Conservation (phyloP, 768 basidiomycete species). For the Aureoboletus auriporus region DNA sequence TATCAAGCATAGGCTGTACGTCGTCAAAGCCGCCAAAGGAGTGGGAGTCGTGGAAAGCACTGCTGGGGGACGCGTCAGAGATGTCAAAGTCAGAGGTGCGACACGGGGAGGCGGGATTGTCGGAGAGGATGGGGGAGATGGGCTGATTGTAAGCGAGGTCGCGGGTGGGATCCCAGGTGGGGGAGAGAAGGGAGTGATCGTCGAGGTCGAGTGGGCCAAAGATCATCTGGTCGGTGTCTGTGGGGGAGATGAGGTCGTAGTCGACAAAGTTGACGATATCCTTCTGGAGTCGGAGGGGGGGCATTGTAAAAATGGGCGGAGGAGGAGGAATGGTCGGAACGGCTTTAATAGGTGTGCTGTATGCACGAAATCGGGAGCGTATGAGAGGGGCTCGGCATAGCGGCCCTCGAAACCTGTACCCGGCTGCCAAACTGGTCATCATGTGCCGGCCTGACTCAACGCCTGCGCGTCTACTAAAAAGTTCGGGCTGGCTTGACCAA, state of each 20-base stretch:
- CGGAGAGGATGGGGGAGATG: conserved; percentile 39
- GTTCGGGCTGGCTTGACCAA: too few relatives aligned
- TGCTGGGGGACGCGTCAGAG: conserved; percentile 37
- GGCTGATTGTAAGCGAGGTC: conserved; percentile 35
- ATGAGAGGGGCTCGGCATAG: conserved; percentile 44
- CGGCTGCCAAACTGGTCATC: conserved; percentile 34
- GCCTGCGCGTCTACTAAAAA: conserved; percentile 14
- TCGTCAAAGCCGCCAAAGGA: conserved; percentile 31
- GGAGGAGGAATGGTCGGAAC: conserved; percentile 16
- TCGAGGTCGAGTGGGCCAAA: conserved; percentile 34
- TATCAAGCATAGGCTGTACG: conserved; percentile 36
- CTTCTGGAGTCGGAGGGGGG: conserved; percentile 29
- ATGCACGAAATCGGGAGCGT: conserved; percentile 25
- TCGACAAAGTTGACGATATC: conserved; percentile 37
- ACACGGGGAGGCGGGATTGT: conserved; percentile 38
- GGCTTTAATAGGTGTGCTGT: conserved; percentile 35
- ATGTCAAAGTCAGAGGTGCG: conserved; percentile 39
- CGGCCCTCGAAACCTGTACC: conserved; percentile 30
- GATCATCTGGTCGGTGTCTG: conserved; percentile 32
- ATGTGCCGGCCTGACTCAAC: conserved; percentile 40
- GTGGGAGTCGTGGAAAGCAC: conserved; percentile 33
- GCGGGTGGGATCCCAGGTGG: conserved; percentile 25
- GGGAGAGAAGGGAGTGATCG: conserved; percentile 26
- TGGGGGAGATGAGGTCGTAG: conserved; percentile 34
- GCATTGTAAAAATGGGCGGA: conserved; percentile 37